Percentiles rank a stretch among this genome's conserved stretches.
phyloP scores from a whole-genome alignment of 2,329 filamentous ascomycete genomes.

The Zymoseptoria tritici region DNA sequence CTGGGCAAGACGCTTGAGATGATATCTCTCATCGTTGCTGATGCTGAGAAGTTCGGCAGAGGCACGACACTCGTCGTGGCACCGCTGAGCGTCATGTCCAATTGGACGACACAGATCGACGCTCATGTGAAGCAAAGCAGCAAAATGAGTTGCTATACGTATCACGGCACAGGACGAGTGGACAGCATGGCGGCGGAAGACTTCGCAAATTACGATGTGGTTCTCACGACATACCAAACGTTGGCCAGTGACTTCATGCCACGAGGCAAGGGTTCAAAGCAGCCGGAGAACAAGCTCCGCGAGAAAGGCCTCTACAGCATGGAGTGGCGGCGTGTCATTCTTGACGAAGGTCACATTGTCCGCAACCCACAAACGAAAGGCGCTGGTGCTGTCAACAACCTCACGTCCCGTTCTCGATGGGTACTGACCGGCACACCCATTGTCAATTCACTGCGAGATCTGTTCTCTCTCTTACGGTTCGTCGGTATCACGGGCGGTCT shows the following conservation, averaged over 20 bases:
- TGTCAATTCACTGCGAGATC: slow-evolving; percentile 66
- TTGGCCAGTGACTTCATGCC: slow-evolving; percentile 59
- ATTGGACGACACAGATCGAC: slow-evolving; percentile 75
- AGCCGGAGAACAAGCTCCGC: slow-evolving; percentile 25
- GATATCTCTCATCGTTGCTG: slow-evolving; percentile 67
- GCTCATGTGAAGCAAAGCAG: slow-evolving; percentile 61
- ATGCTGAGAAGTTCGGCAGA: slow-evolving; percentile 27
- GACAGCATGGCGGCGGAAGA: slow-evolving; percentile 44
- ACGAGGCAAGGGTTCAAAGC: slow-evolving; percentile 34
- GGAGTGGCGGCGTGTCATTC: slow-evolving; percentile 69
- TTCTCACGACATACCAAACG: slow-evolving; percentile 79
- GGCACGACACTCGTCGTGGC: slow-evolving; percentile 73
- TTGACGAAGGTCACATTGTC: slow-evolving; percentile 79
- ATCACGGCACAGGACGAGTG: slow-evolving; percentile 60
- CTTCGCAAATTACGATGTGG: slow-evolving; percentile 61
- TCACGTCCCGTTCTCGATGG: slow-evolving; percentile 70
- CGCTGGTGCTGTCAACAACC: slow-evolving; percentile 57
- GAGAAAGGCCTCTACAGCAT: slow-evolving; percentile 53
- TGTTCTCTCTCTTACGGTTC: slow-evolving; percentile 74
- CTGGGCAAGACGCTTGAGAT: slow-evolving; percentile 82
- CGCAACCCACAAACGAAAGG: slow-evolving; percentile 69
- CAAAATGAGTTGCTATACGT: slow-evolving; percentile 60
- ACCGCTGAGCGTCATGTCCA: slow-evolving; percentile 80
- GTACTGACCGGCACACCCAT: slow-evolving; percentile 59
- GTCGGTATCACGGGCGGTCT: slow-evolving; percentile 68